Conservation (phyloP, 2,329 filamentous ascomycete species). For the Arthroderma uncinatum region DNA sequence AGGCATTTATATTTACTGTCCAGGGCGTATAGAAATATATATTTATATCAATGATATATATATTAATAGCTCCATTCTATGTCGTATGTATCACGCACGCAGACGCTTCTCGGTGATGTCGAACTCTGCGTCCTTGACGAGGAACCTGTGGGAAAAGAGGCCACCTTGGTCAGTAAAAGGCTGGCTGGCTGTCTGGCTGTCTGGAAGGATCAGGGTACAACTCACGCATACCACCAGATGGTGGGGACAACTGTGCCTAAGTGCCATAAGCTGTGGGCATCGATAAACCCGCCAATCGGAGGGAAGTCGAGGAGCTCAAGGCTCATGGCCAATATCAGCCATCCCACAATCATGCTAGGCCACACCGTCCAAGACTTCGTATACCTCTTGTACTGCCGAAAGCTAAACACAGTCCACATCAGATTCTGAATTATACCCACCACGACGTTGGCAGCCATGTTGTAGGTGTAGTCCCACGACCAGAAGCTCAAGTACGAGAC, state of each 20-base stretch:
- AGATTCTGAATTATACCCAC: slow-evolving; percentile 69
- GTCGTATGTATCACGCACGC: slow-evolving; percentile 47
- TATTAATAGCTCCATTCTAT: not conserved
- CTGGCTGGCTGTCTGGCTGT: too few species aligned
- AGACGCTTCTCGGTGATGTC: slow-evolving; percentile 63
- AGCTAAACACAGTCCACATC: slow-evolving; percentile 78
- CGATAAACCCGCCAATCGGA: slow-evolving; percentile 67
- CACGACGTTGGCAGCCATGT: slow-evolving; percentile 88
- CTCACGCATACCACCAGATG: slow-evolving; percentile 89
- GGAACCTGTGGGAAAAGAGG: slow-evolving; percentile 50
- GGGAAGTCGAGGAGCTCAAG: slow-evolving; percentile 91
- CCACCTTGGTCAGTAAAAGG: not conserved
- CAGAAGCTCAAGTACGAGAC: slow-evolving; percentile 75
- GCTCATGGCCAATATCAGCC: slow-evolving; percentile 89
- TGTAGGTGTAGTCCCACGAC: slow-evolving; percentile 92
- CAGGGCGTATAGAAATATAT: too few species aligned
- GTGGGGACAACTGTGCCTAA: slow-evolving; percentile 80
- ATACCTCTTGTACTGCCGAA: slow-evolving; percentile 56
- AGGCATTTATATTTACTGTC: too few species aligned
- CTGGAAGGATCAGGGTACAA: slow-evolving; percentile 20
- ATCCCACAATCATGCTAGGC: slow-evolving; percentile 83
- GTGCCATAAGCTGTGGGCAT: slow-evolving; percentile 96
- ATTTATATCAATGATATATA: not conserved
- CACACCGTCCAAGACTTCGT: slow-evolving; percentile 70
- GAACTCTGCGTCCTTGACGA: slow-evolving; percentile 74